These are phyloP conservation scores for Cynara cardunculus DNA, from an alignment of 129 eudicot species.

Conservation along the genomic window DNA sequence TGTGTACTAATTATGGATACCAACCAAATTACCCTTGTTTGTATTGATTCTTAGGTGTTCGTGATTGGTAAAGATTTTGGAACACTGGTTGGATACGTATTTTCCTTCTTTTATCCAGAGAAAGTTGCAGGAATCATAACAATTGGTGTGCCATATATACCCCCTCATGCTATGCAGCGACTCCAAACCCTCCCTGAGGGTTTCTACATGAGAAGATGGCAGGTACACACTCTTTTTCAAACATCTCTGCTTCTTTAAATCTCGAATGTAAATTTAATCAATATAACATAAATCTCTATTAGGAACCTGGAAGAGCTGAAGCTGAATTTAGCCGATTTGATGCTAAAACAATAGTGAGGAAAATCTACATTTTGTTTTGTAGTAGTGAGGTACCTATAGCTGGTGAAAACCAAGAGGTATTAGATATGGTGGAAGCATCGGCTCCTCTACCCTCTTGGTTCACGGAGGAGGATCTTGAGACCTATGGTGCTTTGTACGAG, in stretches of 20 bases:
- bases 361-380: neutral
- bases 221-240: neutral
- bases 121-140: neutral
- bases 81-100: neutral
- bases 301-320: neutral
- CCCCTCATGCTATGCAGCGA: slow-evolving; percentile 3
- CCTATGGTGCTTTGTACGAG: neutral
- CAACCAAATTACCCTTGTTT: neutral
- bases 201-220: slow-evolving; percentile 23
- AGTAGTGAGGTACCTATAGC: neutral
- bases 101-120: slow-evolving; percentile 17
- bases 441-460: slow-evolving; percentile 30
- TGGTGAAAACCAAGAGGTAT: neutral
- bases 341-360: neutral
- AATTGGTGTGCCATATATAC: neutral
- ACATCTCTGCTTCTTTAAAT: neutral
- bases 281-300: slow-evolving; percentile 1
- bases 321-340: neutral
- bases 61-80: slow-evolving; percentile 31
- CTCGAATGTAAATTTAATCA: neutral
- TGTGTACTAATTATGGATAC: neutral
- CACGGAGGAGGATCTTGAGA: slow-evolving; percentile 11
- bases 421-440: neutral
- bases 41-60: slow-evolving; percentile 5
- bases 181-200: slow-evolving; percentile 7